Base-by-base conservation (phyloP, 2,329 filamentous ascomycete species). In the Thelonectria discophora region DNA sequence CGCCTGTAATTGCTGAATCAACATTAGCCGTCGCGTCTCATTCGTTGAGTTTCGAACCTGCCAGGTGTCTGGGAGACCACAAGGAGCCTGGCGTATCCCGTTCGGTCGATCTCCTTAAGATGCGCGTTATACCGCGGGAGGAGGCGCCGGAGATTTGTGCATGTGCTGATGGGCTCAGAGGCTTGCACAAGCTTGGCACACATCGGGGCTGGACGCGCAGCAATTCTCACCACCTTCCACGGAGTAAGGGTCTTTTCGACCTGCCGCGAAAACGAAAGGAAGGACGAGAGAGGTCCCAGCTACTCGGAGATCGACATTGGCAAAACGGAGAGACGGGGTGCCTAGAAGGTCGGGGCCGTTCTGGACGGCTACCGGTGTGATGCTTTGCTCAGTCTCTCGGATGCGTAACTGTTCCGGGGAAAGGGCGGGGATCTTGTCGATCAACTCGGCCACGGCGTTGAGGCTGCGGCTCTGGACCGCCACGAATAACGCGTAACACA, bases 401-500 rank as follows among this genome's bases (percentile, higher is more conserved):
- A 30, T 62, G 60, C 52, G 58, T 39, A 37, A 37, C 52, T 64
- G 60, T 62, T 69, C 65, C 63, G 65, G 69, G 61, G 62, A 58
- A 47, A 66, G 63, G 67, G 64, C 67, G 65, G 69, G 68, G 65
- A 72, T 69, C 69, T 69, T 71, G 69, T 60, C 68, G 69, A 72
- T 72, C 69, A 65, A 58, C 39, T 61, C 55, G 55, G 55, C 37
- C 52, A 64, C 55, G 55, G 55, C 57, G 55, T 56, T 46, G 45
- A 65, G 37, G 50, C 46, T 67, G 64, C 66, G 65, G 66, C 68
- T 72, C 65, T 69, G 60, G 58, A 56, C 61, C 60, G 43, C 52
- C 65, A 59, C 47, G 40, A 59, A 55, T 39, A 60, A 50, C 24
- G 42, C 18, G 48, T 24, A 58, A 49, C 49, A 47, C 56, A 20